phyloP scores from a whole-genome alignment of 129 eudicot genomes.

The Apium graveolens region DNA sequence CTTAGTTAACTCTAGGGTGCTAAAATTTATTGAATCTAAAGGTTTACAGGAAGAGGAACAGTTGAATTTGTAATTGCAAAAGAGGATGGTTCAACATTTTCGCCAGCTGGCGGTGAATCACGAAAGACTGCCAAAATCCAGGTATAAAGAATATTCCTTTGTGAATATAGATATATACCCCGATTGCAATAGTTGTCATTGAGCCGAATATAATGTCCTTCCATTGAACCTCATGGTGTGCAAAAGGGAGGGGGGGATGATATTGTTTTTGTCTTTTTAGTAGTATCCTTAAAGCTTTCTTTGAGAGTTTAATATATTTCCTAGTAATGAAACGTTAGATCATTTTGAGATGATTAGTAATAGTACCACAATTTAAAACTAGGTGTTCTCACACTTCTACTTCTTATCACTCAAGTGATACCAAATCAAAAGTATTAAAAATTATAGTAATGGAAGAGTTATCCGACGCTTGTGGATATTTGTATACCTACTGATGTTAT shows the following conservation, averaged over 20 bases:
- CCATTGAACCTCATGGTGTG: background rate
- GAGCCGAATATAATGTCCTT: background rate
- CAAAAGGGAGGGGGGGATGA: background rate
- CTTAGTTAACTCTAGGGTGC: conserved; percentile 2
- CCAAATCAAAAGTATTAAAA: background rate
- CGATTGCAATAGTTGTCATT: background rate
- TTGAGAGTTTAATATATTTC: background rate
- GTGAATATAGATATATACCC: background rate
- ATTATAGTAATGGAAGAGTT: background rate
- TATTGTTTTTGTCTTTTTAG: background rate
- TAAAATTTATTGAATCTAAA: conserved; percentile 14
- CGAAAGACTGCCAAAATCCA: conserved; percentile 63
- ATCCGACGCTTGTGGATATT: background rate
- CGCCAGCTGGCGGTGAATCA: conserved; percentile 77
- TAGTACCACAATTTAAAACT: no score
- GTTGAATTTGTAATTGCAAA: conserved; percentile 84
- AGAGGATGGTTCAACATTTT: conserved; percentile 82
- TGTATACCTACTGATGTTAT: conserved; percentile 7
- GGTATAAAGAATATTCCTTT: conserved; percentile 29
- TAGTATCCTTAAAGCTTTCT: background rate
- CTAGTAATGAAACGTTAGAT: no score
- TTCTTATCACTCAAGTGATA: background rate
- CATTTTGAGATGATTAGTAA: background rate
- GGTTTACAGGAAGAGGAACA: conserved; percentile 89
- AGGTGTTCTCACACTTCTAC: background rate